Base-by-base conservation (phyloP, 2,329 filamentous ascomycete genomes). In the Penicillium glabrum region DNA sequence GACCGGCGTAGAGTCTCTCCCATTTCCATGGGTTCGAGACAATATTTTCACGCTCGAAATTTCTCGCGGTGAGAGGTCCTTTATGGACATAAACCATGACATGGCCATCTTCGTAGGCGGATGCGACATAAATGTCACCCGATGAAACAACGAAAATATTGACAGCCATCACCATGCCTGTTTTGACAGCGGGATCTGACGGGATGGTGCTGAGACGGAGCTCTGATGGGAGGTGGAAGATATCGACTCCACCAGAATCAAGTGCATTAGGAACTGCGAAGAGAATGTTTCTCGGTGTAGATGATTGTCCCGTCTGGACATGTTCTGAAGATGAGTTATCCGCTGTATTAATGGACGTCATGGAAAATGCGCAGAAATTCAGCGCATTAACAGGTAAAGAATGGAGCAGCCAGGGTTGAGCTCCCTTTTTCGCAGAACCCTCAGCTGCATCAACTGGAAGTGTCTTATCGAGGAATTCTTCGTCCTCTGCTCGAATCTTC, bases 91-190 rank as follows among this genome's bases (percentile, higher is more conserved):
- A 86, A 1, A 91, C 84, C 53, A 87, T 85, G 1, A 86, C 86
- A 52, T 88, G 82, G 1, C 95, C 95, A 66, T 90, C 91, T 75
- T 99, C 95, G 72, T 95, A 97, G 11, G 89, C 93, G 2, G 88
- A 86, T 10, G 89, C 75, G 7, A 96, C 79, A 5, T 86, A 83
- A 1, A 93, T 75, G 19, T 73, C 71, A 14, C 71, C 74, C 35
- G 76, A 63, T 2, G 71, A 39, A 5, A 79, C 73, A 58, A 83
- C 77, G 56, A 89, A 81, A 3, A 93, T 73, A 9, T 81, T 77
- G 19, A 97, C 75, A 5, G 90, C 86, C 95, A 98, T 98, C 39
- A 91, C 86, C 93, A 98, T 98, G 65, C 77, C 83, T 51, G 77
- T 83, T 62, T 75, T 77, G 31, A 69, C 71, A 46, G 66, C 69